Percentiles rank a stretch among this genome's conserved stretches.
Evolutionary conservation across 768 basidiomycete genomes (phyloP).

Genomic region (Amanita inopinata): DNA sequence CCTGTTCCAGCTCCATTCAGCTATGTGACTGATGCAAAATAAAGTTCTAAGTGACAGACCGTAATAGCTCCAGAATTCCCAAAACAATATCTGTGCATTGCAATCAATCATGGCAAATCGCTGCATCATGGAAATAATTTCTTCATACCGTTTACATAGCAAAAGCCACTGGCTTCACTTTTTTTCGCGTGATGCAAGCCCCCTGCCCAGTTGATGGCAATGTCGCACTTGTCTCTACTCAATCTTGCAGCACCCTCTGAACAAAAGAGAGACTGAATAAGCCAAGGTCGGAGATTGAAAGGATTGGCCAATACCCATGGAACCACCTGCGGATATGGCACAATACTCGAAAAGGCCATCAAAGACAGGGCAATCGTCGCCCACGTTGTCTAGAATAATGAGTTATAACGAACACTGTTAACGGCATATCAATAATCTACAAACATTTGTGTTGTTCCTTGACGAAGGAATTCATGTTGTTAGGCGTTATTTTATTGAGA

Average conservation of each 20-base stretch:
- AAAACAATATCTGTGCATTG: conserved; percentile 80
- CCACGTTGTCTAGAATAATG: conserved; percentile 72
- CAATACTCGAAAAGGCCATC: conserved; percentile 99
- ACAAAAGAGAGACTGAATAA: conserved; percentile 6
- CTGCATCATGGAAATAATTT: conserved; percentile 5
- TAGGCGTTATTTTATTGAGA: conserved; percentile 85
- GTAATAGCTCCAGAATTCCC: conserved; percentile 87
- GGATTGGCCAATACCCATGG: conserved; percentile 68
- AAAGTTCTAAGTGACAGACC: conserved; percentile 32
- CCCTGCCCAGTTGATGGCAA: conserved; percentile 98
- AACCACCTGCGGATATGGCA: conserved; percentile 98
- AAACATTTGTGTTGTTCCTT: conserved; percentile 95
- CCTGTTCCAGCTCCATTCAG: conserved; percentile 27
- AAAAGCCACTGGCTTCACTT: conserved; percentile 97
- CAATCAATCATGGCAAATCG: background rate
- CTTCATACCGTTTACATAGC: conserved; percentile 86
- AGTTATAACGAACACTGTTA: background rate
- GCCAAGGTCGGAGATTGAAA: background rate
- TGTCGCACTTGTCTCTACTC: conserved; percentile 96
- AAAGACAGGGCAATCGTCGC: conserved; percentile 98
- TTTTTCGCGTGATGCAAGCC: conserved; percentile 99
- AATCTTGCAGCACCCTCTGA: conserved; percentile 94
- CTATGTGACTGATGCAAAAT: background rate
- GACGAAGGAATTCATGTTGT: conserved; percentile 87
- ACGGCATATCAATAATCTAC: conserved; percentile 14